Evolutionary conservation across 1,284 basidiomycete species (phyloP).

Genomic region (Ceratobasidium sp.): DNA sequence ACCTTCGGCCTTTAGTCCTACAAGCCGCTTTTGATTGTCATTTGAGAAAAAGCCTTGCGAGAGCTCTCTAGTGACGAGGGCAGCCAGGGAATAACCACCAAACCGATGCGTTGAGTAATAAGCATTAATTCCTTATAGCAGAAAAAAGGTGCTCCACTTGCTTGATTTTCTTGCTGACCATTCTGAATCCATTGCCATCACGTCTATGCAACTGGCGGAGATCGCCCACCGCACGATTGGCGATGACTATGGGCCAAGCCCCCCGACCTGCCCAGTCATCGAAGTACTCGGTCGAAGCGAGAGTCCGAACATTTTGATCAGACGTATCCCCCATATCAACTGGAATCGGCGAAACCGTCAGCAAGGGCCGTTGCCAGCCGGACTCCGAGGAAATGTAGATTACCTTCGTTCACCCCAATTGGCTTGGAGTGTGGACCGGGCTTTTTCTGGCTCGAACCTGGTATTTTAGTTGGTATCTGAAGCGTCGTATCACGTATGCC

Average conservation of each 20-base stretch:
- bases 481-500: too few relatives aligned
- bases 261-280: too few relatives aligned
- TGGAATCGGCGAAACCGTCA: too few relatives aligned
- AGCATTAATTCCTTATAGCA: background rate
- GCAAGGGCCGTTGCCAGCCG: too few relatives aligned
- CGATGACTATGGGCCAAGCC: constrained; percentile 38
- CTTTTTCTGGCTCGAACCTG: too few relatives aligned
- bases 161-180: constrained; percentile 41
- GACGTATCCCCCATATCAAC: too few relatives aligned
- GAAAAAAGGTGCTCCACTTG: constrained; percentile 35
- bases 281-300: too few relatives aligned
- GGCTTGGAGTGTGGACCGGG: too few relatives aligned
- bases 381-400: too few relatives aligned
- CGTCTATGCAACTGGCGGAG: constrained; percentile 31
- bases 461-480: too few relatives aligned
- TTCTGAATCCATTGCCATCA: constrained; percentile 36
- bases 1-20: constrained; percentile 38
- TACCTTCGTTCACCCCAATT: too few relatives aligned
- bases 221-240: constrained; percentile 24
- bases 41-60: constrained; percentile 45
- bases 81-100: background rate
- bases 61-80: constrained; percentile 40
- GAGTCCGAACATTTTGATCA: too few relatives aligned
- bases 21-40: constrained; percentile 45
- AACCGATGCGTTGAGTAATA: background rate